Evolutionary conservation across 2,329 filamentous ascomycete genomes (phyloP).

Genomic region (Harringtonia lauricola): DNA sequence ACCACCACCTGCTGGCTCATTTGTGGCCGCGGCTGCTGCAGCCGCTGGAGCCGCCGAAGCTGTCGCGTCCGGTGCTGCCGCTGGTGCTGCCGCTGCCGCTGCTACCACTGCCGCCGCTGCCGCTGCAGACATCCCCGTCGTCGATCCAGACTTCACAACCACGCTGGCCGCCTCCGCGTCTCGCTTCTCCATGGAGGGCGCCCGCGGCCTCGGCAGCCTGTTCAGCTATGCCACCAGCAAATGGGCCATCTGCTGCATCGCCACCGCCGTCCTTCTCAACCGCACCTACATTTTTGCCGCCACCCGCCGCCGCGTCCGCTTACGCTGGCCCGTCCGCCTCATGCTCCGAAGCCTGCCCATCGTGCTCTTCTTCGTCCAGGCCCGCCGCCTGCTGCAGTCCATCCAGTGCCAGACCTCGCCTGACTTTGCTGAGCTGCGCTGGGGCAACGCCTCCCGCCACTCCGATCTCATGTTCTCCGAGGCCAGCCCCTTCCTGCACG

Average conservation of each 20-base stretch:
- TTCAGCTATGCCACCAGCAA: slow-evolving; percentile 85
- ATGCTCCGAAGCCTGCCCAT: slow-evolving; percentile 62
- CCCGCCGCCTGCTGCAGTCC: slow-evolving; percentile 61
- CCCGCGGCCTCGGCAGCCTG: slow-evolving; percentile 68
- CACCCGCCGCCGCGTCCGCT: slow-evolving; percentile 65
- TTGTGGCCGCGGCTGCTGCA: slow-evolving; percentile 19
- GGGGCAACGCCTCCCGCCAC: slow-evolving; percentile 54
- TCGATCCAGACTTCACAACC: slow-evolving; percentile 24
- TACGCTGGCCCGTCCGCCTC: slow-evolving; percentile 63
- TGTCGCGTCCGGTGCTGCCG: slow-evolving; percentile 12
- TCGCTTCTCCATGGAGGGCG: slow-evolving; percentile 44
- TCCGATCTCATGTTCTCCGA: slow-evolving; percentile 61
- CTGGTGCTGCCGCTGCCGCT: slow-evolving; percentile 23
- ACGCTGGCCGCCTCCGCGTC: slow-evolving; percentile 25
- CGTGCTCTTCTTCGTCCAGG: slow-evolving; percentile 56
- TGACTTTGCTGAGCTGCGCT: slow-evolving; percentile 57
- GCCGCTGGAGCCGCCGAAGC: slow-evolving; percentile 20
- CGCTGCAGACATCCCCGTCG: too few relatives aligned
- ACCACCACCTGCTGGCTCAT: slow-evolving; percentile 37
- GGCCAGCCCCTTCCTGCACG: slow-evolving; percentile 59
- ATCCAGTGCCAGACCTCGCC: slow-evolving; percentile 86
- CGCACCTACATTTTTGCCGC: slow-evolving; percentile 90
- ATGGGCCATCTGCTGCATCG: slow-evolving; percentile 83
- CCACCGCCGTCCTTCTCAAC: slow-evolving; percentile 79
- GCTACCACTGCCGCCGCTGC: slow-evolving; percentile 23